Conservation (phyloP, 179 eudicot species). For the Carnegiea gigantea region DNA sequence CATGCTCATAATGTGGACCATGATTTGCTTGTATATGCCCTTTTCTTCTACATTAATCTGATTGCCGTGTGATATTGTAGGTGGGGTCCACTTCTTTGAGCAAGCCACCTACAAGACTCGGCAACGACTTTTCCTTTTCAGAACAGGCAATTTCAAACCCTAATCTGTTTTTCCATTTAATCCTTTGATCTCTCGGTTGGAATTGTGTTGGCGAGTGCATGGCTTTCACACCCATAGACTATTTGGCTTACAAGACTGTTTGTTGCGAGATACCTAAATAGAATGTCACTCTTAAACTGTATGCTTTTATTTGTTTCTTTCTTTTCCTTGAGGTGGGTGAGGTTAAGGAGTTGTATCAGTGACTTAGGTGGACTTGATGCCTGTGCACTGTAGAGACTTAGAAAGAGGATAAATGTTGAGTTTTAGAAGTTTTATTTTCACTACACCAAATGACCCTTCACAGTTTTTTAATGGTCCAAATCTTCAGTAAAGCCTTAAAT, state of each 20-base stretch:
- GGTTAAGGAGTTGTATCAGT: neutral
- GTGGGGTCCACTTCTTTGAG: slow-evolving; percentile 92
- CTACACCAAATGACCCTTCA: neutral
- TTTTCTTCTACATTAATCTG: slow-evolving; percentile 1
- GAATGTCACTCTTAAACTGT: neutral
- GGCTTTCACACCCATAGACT: neutral
- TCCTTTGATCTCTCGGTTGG: neutral
- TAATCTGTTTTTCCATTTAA: neutral
- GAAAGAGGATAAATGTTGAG: neutral
- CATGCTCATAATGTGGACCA: neutral
- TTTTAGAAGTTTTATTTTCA: neutral
- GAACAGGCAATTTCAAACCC: slow-evolving; percentile 63
- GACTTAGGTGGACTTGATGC: neutral
- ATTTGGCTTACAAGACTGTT: neutral
- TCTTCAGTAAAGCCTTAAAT: neutral
- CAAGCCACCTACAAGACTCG: slow-evolving; percentile 86
- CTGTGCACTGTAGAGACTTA: neutral
- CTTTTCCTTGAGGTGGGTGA: neutral
- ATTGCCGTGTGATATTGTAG: slow-evolving; percentile 34
- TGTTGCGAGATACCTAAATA: too few relatives aligned
- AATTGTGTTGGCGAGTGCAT: neutral
- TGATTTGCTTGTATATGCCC: neutral
- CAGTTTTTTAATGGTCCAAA: neutral
- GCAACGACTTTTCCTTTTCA: slow-evolving; percentile 87
- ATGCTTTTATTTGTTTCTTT: neutral